phyloP scores from a whole-genome alignment of 1,284 basidiomycete genomes.

The Leccinum cinnamomeum region DNA sequence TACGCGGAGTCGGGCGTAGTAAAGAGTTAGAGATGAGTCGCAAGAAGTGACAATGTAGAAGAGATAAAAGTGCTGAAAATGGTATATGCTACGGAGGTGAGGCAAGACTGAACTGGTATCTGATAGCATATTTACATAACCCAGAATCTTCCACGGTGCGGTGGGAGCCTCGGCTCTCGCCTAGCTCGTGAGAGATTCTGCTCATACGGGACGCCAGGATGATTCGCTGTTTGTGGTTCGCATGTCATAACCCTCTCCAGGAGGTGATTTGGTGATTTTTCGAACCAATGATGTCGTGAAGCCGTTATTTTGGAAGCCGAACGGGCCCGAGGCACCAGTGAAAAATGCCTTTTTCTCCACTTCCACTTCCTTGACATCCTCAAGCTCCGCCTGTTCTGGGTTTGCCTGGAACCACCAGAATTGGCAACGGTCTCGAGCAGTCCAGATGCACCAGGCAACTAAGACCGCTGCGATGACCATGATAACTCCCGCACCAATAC shows the following conservation, averaged over 20 bases:
- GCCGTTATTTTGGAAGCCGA: not conserved
- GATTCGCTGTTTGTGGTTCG: not conserved
- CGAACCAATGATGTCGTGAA: not conserved
- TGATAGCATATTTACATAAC: not conserved
- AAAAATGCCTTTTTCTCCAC: not conserved
- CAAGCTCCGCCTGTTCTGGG: slow-evolving; percentile 7
- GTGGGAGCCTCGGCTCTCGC: not conserved
- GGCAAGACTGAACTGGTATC: not conserved
- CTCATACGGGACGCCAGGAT: not conserved
- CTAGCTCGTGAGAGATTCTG: not conserved
- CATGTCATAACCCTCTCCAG: slow-evolving; percentile 9
- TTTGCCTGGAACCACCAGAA: slow-evolving; percentile 32
- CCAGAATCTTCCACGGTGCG: not conserved
- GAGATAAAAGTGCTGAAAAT: not conserved
- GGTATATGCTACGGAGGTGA: not conserved
- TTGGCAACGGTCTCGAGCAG: slow-evolving; percentile 9
- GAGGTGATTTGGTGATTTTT: not conserved
- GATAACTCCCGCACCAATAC: slow-evolving; percentile 10
- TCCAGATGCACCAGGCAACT: slow-evolving; percentile 31
- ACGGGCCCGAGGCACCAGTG: not conserved
- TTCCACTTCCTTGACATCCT: not conserved
- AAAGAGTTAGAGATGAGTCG: not conserved
- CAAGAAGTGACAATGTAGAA: not conserved
- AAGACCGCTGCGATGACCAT: slow-evolving; percentile 8
- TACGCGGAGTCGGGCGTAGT: not conserved